These are phyloP conservation scores for Fusarium sp. DNA, from an alignment of 2,329 filamentous ascomycete genomes.

Conservation along the genomic window DNA sequence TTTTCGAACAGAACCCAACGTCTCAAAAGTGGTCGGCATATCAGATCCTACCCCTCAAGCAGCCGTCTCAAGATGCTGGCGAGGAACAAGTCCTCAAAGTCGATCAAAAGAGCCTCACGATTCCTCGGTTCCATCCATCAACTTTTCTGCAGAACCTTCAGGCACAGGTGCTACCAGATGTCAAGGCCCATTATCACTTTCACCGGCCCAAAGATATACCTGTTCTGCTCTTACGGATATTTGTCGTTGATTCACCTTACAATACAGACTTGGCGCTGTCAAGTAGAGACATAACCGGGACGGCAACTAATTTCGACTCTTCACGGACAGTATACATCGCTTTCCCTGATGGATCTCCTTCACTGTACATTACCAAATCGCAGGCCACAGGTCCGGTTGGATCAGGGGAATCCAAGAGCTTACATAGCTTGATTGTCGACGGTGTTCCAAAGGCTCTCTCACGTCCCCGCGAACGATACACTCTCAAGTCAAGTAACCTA, in stretches of 20 bases:
- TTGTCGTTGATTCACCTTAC: slow-evolving; percentile 84
- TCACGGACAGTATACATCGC: slow-evolving; percentile 81
- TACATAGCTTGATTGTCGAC: slow-evolving; percentile 78
- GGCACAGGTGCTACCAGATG: slow-evolving; percentile 76
- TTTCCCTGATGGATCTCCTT: slow-evolving; percentile 83
- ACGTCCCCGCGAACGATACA: slow-evolving; percentile 76
- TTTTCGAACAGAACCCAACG: slow-evolving; percentile 72
- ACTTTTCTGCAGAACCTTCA: slow-evolving; percentile 83
- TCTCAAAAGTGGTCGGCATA: slow-evolving; percentile 74
- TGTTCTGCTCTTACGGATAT: slow-evolving; percentile 79
- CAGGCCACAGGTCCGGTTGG: slow-evolving; percentile 56
- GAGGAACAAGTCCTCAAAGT: slow-evolving; percentile 55
- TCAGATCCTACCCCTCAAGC: slow-evolving; percentile 65
- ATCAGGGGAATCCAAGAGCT: slow-evolving; percentile 66
- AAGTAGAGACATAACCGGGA: slow-evolving; percentile 46
- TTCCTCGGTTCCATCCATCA: slow-evolving; percentile 81
- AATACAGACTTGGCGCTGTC: slow-evolving; percentile 66
- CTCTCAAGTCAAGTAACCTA: slow-evolving; percentile 74
- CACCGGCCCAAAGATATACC: slow-evolving; percentile 76
- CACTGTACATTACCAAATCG: slow-evolving; percentile 73
- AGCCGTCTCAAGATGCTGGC: slow-evolving; percentile 51
- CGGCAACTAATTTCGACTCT: slow-evolving; percentile 65
- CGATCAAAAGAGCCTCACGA: slow-evolving; percentile 59
- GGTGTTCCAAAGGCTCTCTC: slow-evolving; percentile 87
- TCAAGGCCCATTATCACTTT: slow-evolving; percentile 86